A percentile compares a stretch with the other conserved stretches of the same genome.
Evolutionary conservation across 2,329 filamentous ascomycete genomes (phyloP).

Genomic region (Nemania abortiva): DNA sequence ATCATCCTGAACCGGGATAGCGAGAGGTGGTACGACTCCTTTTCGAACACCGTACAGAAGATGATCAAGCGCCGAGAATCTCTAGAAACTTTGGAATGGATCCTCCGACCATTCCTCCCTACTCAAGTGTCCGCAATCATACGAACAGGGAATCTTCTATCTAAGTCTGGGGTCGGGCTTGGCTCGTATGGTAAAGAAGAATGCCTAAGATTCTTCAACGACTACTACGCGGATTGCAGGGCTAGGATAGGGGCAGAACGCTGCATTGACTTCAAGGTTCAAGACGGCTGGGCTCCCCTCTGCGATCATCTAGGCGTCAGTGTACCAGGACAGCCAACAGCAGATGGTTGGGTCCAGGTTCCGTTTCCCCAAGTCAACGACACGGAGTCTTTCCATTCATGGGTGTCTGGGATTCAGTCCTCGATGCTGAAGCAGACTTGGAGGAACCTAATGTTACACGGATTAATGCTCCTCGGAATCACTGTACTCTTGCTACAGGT

Average conservation of each 20-base stretch:
- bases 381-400: slow-evolving; percentile 33
- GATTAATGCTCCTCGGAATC: slow-evolving; percentile 13
- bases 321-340: slow-evolving; percentile 24
- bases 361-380: slow-evolving; percentile 38
- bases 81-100: slow-evolving; percentile 21
- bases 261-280: slow-evolving; percentile 36
- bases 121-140: slow-evolving; percentile 33
- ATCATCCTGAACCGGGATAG: slow-evolving; percentile 39
- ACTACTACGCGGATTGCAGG: slow-evolving; percentile 37
- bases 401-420: slow-evolving; percentile 26
- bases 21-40: slow-evolving; percentile 40
- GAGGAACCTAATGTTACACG: slow-evolving; percentile 23
- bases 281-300: slow-evolving; percentile 37
- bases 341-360: slow-evolving; percentile 25
- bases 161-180: slow-evolving; percentile 34
- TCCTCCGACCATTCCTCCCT: slow-evolving; percentile 32
- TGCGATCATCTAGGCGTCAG: slow-evolving; percentile 30
- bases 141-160: slow-evolving; percentile 37
- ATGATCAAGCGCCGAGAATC: slow-evolving; percentile 35
- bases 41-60: slow-evolving; percentile 34
- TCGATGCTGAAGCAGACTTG: slow-evolving; percentile 22
- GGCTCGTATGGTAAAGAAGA: slow-evolving; percentile 34
- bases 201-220: slow-evolving; percentile 33
- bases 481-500: slow-evolving; percentile 10
- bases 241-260: slow-evolving; percentile 28